Evolutionary conservation across 2,329 filamentous ascomycete species (phyloP).

Genomic region (Exophiala sp.): DNA sequence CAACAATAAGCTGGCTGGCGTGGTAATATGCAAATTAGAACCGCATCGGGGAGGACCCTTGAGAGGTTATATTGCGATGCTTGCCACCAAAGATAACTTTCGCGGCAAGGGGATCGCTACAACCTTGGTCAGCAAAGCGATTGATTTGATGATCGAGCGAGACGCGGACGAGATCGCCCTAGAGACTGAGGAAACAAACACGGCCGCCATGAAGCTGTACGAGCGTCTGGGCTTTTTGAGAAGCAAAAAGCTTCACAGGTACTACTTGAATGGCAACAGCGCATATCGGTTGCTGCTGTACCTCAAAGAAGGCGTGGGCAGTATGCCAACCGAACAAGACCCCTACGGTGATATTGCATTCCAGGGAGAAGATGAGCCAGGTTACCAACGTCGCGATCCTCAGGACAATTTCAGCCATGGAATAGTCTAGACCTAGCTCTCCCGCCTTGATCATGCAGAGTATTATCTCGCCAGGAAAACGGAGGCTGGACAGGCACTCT

Average conservation of each 20-base stretch:
- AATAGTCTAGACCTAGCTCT: slow-evolving; percentile 11
- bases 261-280: slow-evolving; percentile 94
- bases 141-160: slow-evolving; percentile 79
- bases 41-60: slow-evolving; percentile 78
- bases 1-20: slow-evolving; percentile 67
- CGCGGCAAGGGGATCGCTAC: slow-evolving; percentile 84
- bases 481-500: background rate
- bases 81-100: slow-evolving; percentile 76
- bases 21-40: slow-evolving; percentile 93
- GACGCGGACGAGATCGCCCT: slow-evolving; percentile 91
- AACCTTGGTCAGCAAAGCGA: slow-evolving; percentile 77
- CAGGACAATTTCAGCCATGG: slow-evolving; percentile 13
- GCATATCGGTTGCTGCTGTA: slow-evolving; percentile 84
- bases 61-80: slow-evolving; percentile 96
- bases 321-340: slow-evolving; percentile 38
- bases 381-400: slow-evolving; percentile 11
- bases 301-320: slow-evolving; percentile 56
- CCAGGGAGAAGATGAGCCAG: slow-evolving; percentile 23
- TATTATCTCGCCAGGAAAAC: background rate
- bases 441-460: too few relatives aligned
- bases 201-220: slow-evolving; percentile 83
- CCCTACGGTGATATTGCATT: slow-evolving; percentile 26
- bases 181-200: slow-evolving; percentile 92
- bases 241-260: slow-evolving; percentile 87
- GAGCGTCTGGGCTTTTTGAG: slow-evolving; percentile 86